phyloP scores from a whole-genome alignment of 805 yeast genomes.

The Saccharomycopsis babjevae region DNA sequence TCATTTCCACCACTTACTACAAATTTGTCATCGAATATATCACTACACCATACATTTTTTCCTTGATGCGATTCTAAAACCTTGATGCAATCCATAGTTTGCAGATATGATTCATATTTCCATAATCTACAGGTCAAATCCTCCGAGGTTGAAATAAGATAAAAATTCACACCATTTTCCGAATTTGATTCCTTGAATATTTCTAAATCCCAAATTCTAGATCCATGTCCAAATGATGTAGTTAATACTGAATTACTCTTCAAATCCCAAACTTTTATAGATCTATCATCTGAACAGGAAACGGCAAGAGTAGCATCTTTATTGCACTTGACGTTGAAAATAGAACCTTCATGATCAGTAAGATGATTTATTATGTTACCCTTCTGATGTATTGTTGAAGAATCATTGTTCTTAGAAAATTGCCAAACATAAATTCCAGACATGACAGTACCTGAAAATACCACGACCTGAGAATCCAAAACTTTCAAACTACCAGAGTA shows the following conservation, averaged over 20 bases:
- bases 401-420: neutral
- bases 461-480: constrained; percentile 33
- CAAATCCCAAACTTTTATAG: constrained; percentile 68
- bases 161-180: constrained; percentile 14
- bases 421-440: constrained; percentile 81
- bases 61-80: constrained; percentile 68
- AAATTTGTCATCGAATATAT: constrained; percentile 34
- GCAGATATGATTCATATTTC: constrained; percentile 34
- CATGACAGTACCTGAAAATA: constrained; percentile 92
- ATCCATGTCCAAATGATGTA: constrained; percentile 93
- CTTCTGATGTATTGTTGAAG: constrained; percentile 16
- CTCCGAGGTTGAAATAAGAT: constrained; percentile 64
- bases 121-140: constrained; percentile 81
- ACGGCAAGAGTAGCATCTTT: constrained; percentile 43
- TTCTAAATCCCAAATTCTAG: constrained; percentile 80
- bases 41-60: constrained; percentile 80
- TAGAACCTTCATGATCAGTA: constrained; percentile 82
- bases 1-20: constrained; percentile 89
- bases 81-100: constrained; percentile 31
- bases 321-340: constrained; percentile 68
- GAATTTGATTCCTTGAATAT: constrained; percentile 32
- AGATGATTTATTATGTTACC: constrained; percentile 40
- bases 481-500: constrained; percentile 75
- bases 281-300: constrained; percentile 91
- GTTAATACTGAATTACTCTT: constrained; percentile 48